Conservation (phyloP, 2,329 filamentous ascomycete genomes). For the Alternaria brassicicola region DNA sequence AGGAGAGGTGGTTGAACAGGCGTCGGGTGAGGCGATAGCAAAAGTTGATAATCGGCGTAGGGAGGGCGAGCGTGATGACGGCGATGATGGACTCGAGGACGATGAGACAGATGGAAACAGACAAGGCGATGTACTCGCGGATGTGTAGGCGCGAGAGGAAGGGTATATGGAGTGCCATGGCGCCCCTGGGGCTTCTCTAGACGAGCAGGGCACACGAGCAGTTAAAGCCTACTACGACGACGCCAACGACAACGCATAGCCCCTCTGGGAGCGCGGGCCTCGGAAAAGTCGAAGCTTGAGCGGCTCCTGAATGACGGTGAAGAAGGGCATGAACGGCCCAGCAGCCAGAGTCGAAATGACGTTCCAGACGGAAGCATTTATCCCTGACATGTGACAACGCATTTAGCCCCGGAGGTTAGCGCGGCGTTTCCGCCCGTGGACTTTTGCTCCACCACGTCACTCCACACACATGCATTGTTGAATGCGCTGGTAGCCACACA, state of each 20-base stretch:
- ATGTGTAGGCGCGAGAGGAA: slow-evolving; percentile 65
- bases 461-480: slow-evolving; percentile 9
- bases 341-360: slow-evolving; percentile 8
- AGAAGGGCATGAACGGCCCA: slow-evolving; percentile 6
- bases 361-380: slow-evolving; percentile 3
- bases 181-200: slow-evolving; percentile 20
- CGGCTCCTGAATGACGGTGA: slow-evolving; percentile 1
- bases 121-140: slow-evolving; percentile 84
- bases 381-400: slow-evolving; percentile 31
- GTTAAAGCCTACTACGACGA: slow-evolving; percentile 7
- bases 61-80: slow-evolving; percentile 84
- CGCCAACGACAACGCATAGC: slow-evolving; percentile 14
- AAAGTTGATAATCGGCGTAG: slow-evolving; percentile 78
- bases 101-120: slow-evolving; percentile 83
- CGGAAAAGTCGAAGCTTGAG: slow-evolving; percentile 6
- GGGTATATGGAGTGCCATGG: slow-evolving; percentile 61
- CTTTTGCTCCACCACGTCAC: slow-evolving; percentile 13
- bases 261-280: slow-evolving; percentile 10
- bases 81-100: slow-evolving; percentile 82
- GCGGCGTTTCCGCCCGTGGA: neutral
- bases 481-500: neutral
- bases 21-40: slow-evolving; percentile 82
- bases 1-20: slow-evolving; percentile 79
- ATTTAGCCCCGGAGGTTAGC: slow-evolving; percentile 16
- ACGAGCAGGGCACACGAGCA: neutral